A percentile compares a stretch with the other conserved stretches of the same genome.
Evolutionary conservation across 2,329 filamentous ascomycete genomes (phyloP).

Genomic region (Talaromyces pinophilus): DNA sequence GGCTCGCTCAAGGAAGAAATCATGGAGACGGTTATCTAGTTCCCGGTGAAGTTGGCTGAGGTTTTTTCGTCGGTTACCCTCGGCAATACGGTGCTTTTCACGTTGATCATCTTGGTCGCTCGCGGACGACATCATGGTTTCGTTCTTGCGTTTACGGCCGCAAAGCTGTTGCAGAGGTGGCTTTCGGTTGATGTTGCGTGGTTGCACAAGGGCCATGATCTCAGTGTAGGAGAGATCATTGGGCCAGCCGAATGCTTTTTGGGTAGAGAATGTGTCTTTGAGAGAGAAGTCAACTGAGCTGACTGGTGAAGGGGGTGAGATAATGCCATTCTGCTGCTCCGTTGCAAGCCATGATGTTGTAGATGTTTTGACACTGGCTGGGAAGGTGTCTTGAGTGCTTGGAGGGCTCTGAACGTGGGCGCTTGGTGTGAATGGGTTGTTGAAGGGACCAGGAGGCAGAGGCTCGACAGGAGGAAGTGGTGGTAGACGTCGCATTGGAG

Average conservation of each 20-base stretch:
- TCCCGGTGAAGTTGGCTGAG: conserved; percentile 43
- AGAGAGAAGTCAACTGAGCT: conserved; percentile 42
- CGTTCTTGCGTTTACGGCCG: conserved; percentile 43
- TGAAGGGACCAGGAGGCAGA: conserved; percentile 42
- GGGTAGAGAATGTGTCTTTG: conserved; percentile 36
- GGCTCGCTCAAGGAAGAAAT: conserved; percentile 42
- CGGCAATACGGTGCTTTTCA: conserved; percentile 45
- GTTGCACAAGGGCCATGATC: conserved; percentile 39
- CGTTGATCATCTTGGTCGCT: conserved; percentile 40
- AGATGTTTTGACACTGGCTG: conserved; percentile 33
- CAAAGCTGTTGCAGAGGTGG: conserved; percentile 43
- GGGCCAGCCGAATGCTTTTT: conserved; percentile 38
- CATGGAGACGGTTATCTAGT: conserved; percentile 40
- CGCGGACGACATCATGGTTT: conserved; percentile 28
- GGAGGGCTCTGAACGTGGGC: conserved; percentile 36
- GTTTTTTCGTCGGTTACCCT: conserved; percentile 44
- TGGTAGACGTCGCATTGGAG: conserved; percentile 40
- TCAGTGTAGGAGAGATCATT: conserved; percentile 36
- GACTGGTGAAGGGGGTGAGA: conserved; percentile 41
- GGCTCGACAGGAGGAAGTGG: conserved; percentile 42
- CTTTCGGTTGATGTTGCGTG: conserved; percentile 42
- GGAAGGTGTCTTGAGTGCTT: conserved; percentile 37
- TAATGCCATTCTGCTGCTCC: conserved; percentile 30
- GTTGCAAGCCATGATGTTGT: conserved; percentile 30
- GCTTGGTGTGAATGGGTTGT: conserved; percentile 37